These are phyloP conservation scores for Arabis hirsuta DNA, from an alignment of 345 rosid species.

Conservation along the genomic window DNA sequence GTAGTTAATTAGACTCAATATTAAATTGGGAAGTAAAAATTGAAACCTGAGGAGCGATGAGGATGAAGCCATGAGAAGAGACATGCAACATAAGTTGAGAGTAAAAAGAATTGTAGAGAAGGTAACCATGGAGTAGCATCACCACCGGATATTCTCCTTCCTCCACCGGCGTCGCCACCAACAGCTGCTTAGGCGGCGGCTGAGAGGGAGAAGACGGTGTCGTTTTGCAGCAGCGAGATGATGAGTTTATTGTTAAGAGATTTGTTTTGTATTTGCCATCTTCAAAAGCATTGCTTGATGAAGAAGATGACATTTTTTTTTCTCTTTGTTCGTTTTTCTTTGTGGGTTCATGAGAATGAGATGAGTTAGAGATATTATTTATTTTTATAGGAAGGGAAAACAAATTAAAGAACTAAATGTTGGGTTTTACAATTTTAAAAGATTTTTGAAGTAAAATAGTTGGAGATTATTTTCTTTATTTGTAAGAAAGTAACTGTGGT, in stretches of 20 bases:
- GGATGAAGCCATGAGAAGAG: slow-evolving; percentile 92
- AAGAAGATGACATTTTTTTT: slow-evolving; percentile 34
- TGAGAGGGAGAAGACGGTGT: slow-evolving; percentile 18
- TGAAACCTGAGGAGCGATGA: slow-evolving; percentile 82
- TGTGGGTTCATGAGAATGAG: slow-evolving; percentile 24
- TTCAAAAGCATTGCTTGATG: slow-evolving; percentile 50
- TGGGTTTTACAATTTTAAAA: not conserved
- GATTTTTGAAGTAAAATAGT: not conserved
- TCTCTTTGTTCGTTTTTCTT: not conserved
- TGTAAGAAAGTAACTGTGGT: no score
- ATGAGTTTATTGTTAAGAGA: slow-evolving; percentile 47
- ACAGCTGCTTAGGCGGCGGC: slow-evolving; percentile 65
- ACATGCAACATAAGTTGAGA: slow-evolving; percentile 84
- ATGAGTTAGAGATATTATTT: slow-evolving; percentile 18
- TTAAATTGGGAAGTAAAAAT: not conserved
- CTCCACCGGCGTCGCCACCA: slow-evolving; percentile 66
- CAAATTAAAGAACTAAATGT: not conserved
- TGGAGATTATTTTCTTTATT: not conserved
- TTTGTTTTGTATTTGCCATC: slow-evolving; percentile 51
- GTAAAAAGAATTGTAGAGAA: slow-evolving; percentile 81
- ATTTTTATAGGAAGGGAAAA: slow-evolving; percentile 4
- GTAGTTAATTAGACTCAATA: not conserved
- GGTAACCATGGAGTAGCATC: slow-evolving; percentile 81
- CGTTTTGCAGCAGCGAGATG: slow-evolving; percentile 34
- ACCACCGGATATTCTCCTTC: slow-evolving; percentile 75